Evolutionary conservation across 257 asterid species (phyloP).

Genomic region (Solanum clarkiae): DNA sequence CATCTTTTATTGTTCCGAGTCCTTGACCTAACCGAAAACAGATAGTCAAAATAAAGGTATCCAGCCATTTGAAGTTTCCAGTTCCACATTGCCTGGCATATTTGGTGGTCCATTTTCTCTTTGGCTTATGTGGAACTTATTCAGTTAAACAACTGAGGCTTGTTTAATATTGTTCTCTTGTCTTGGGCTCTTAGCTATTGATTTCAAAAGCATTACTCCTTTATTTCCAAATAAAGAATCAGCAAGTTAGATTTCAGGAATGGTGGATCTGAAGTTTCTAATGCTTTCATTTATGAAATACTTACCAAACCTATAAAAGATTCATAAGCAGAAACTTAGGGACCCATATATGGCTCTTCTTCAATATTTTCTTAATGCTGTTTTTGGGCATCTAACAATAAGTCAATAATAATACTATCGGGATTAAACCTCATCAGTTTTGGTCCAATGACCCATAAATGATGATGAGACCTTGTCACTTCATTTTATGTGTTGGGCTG

Average conservation of each 20-base stretch:
- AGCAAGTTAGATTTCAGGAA: background rate
- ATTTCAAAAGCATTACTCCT: background rate
- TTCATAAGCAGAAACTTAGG: background rate
- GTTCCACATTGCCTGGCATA: background rate
- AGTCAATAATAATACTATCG: too few species aligned
- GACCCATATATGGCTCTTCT: background rate
- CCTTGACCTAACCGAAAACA: background rate
- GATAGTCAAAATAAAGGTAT: background rate
- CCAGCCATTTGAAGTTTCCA: background rate
- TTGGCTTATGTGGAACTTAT: background rate
- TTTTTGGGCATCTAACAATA: background rate
- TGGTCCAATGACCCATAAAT: background rate
- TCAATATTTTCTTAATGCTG: background rate
- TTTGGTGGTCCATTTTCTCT: background rate
- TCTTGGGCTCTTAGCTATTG: background rate
- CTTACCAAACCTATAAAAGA: background rate
- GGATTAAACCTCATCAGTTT: background rate
- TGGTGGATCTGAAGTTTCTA: background rate
- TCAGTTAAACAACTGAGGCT: background rate
- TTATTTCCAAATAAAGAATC: background rate
- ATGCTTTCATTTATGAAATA: background rate
- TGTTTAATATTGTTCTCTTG: background rate
- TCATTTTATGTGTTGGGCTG: background rate
- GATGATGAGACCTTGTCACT: background rate
- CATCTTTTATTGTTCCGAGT: background rate